Conservation (phyloP, 495 filamentous ascomycete genomes). For the Daldinia decipiens region DNA sequence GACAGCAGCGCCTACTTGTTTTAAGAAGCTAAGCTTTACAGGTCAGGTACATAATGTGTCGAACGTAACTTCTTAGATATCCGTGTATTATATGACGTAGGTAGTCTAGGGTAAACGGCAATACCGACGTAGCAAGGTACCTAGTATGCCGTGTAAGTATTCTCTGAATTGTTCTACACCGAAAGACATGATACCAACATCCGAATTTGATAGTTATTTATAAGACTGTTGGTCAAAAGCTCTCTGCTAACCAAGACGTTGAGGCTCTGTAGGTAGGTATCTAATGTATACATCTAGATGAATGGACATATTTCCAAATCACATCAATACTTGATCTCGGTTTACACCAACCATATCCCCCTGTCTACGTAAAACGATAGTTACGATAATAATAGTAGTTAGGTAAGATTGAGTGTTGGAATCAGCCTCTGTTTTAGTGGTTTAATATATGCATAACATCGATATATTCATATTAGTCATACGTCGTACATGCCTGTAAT, state of each 20-base stretch:
- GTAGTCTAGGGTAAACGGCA: background rate
- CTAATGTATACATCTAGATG: background rate
- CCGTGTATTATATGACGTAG: background rate
- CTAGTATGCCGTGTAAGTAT: background rate
- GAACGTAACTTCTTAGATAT: background rate
- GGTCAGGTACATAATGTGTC: background rate
- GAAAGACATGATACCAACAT: background rate
- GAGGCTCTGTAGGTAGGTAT: too few relatives aligned
- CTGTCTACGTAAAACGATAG: background rate
- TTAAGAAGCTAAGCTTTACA: background rate
- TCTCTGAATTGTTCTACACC: background rate
- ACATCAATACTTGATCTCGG: background rate
- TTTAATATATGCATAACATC: constrained; percentile 8
- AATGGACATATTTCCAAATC: background rate
- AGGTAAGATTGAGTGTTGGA: background rate
- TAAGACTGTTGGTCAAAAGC: background rate
- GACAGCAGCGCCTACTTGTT: background rate
- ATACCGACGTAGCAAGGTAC: background rate
- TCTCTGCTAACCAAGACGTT: background rate
- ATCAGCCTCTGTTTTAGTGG: background rate
- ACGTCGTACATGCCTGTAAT: background rate
- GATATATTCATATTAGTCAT: constrained; percentile 14
- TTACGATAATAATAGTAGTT: background rate
- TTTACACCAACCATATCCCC: background rate
- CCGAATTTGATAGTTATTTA: background rate